phyloP scores from a whole-genome alignment of 345 rosid species.

The Bretschneidera sinensis region DNA sequence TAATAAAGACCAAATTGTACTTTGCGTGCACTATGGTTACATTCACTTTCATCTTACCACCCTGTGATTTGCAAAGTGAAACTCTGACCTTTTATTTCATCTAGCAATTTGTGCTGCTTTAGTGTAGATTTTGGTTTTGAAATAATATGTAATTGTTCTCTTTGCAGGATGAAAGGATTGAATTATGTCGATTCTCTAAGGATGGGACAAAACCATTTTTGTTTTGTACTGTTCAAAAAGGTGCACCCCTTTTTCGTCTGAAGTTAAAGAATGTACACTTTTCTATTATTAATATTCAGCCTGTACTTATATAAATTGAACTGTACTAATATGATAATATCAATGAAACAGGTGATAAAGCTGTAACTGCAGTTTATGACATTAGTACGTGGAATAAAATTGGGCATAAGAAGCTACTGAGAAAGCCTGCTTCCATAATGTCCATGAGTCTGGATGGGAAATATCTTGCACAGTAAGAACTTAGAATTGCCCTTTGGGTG shows the following conservation, averaged over 20 bases:
- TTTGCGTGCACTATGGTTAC: not conserved
- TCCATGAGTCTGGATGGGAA: slow-evolving; percentile 90
- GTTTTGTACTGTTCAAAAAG: slow-evolving; percentile 76
- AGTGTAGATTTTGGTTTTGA: slow-evolving; percentile 11
- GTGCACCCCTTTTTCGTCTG: slow-evolving; percentile 24
- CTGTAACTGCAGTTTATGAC: slow-evolving; percentile 71
- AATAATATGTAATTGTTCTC: slow-evolving; percentile 7
- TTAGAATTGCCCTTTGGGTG: not conserved
- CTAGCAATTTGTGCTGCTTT: not conserved
- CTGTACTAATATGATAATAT: slow-evolving; percentile 15
- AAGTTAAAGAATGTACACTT: not conserved
- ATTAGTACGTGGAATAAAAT: slow-evolving; percentile 91
- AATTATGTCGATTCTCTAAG: slow-evolving; percentile 79
- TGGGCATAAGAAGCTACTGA: slow-evolving; percentile 81
- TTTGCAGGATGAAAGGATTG: slow-evolving; percentile 76
- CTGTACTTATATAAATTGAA: slow-evolving; percentile 8
- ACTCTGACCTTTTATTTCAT: not conserved
- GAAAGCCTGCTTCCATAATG: slow-evolving; percentile 73
- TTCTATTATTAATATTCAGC: not conserved
- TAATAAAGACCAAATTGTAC: not conserved
- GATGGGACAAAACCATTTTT: slow-evolving; percentile 93
- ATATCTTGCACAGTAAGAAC: slow-evolving; percentile 83
- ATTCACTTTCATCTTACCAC: not conserved
- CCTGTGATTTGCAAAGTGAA: not conserved
- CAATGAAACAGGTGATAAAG: slow-evolving; percentile 53